Conservation (phyloP, 108 stramenopile genomes). For the Skeletonema grethae region DNA sequence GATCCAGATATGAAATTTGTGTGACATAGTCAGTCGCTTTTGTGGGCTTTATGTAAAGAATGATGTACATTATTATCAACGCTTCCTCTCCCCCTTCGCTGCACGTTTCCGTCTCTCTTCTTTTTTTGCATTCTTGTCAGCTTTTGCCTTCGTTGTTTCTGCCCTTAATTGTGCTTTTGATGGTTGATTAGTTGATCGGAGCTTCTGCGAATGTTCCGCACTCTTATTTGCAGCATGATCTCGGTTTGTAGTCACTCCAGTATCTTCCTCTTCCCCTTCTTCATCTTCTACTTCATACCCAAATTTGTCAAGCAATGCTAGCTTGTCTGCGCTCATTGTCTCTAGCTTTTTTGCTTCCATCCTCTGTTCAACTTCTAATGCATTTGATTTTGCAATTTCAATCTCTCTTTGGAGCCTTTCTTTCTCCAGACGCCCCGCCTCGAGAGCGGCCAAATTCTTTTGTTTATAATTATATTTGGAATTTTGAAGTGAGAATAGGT, state of each 20-base stretch:
- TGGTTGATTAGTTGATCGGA: slow-evolving; percentile 15
- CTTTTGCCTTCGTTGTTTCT: slow-evolving; percentile 44
- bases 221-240: slow-evolving; percentile 52
- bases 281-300: slow-evolving; percentile 73
- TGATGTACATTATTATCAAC: slow-evolving; percentile 10
- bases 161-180: slow-evolving; percentile 35
- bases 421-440: slow-evolving; percentile 42
- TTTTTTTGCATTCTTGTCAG: slow-evolving; percentile 60
- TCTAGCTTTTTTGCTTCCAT: slow-evolving; percentile 37
- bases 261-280: slow-evolving; percentile 44
- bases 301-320: slow-evolving; percentile 70
- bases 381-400: slow-evolving; percentile 55
- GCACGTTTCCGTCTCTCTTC: slow-evolving; percentile 77
- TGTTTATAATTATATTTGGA: too few species aligned
- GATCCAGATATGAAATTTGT: background rate
- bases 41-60: too few species aligned
- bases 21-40: background rate
- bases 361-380: slow-evolving; percentile 40
- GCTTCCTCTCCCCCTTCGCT: slow-evolving; percentile 55
- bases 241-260: slow-evolving; percentile 47
- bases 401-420: slow-evolving; percentile 57
- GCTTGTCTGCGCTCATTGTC: slow-evolving; percentile 65
- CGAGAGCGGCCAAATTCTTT: slow-evolving; percentile 28
- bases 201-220: slow-evolving; percentile 42
- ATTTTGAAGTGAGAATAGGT: too few species aligned